These are phyloP conservation scores for Oryza glaberrima DNA, from an alignment of 176 grass and related monocot species.

Conservation along the genomic window DNA sequence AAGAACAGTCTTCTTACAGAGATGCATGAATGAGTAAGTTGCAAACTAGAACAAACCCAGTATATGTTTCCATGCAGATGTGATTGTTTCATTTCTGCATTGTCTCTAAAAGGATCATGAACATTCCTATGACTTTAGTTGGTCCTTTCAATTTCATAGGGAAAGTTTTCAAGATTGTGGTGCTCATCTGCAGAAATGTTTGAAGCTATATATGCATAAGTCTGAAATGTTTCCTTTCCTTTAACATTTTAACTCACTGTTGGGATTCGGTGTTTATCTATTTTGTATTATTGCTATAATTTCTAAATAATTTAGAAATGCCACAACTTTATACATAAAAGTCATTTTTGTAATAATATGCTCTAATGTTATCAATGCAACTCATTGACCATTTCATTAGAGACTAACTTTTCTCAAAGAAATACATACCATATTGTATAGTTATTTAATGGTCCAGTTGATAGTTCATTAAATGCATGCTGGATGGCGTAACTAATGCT, in stretches of 20 bases:
- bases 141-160: neutral
- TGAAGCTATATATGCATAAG: neutral
- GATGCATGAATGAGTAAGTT: neutral
- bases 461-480: constrained; percentile 11
- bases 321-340: neutral
- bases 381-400: neutral
- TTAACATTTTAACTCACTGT: neutral
- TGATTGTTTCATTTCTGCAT: neutral
- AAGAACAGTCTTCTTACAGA: neutral
- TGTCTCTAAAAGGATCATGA: neutral
- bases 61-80: neutral
- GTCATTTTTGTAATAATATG: neutral
- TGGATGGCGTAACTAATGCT: neutral
- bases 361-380: constrained; percentile 7
- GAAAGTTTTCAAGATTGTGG: neutral
- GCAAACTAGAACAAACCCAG: neutral
- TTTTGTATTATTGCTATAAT: neutral
- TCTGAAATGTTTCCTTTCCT: neutral
- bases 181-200: neutral
- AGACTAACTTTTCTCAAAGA: neutral
- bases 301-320: constrained; percentile 8
- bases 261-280: constrained; percentile 1
- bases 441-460: neutral
- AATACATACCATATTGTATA: neutral
- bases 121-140: neutral